Conservation (phyloP, 805 yeast genomes). For the Cyberlindnera petersonii region DNA sequence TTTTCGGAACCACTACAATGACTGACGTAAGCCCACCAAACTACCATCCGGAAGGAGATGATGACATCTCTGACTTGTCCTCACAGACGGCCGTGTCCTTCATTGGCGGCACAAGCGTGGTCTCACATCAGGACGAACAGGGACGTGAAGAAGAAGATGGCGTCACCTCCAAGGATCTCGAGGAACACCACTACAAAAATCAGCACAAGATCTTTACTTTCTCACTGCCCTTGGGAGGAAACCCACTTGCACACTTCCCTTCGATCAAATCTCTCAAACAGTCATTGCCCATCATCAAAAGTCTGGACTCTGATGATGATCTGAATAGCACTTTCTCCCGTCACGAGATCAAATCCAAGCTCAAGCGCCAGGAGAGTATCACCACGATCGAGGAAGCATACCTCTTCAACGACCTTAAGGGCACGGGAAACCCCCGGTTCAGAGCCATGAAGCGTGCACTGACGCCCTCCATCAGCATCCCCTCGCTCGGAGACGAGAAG, state of each 20-base stretch:
- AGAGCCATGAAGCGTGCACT: conserved; percentile 67
- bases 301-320: conserved; percentile 14
- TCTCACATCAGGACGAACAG: conserved; percentile 8
- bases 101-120: conserved; percentile 47
- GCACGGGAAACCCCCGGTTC: conserved; percentile 62
- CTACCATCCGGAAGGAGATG: conserved; percentile 6
- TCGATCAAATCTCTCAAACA: conserved; percentile 19
- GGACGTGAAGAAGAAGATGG: conserved; percentile 14
- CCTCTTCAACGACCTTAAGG: conserved; percentile 47
- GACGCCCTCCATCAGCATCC: conserved; percentile 38
- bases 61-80: conserved; percentile 8
- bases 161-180: conserved; percentile 17
- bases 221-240: conserved; percentile 37
- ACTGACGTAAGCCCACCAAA: too few relatives aligned
- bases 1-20: too few relatives aligned
- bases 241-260: conserved; percentile 25
- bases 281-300: conserved; percentile 21
- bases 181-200: conserved; percentile 18
- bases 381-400: conserved; percentile 61
- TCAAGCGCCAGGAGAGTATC: conserved; percentile 51
- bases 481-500: conserved; percentile 20
- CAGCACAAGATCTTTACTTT: conserved; percentile 35
- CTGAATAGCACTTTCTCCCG: conserved; percentile 10
- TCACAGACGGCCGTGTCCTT: conserved; percentile 14
- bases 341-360: conserved; percentile 29